A percentile compares a stretch with the other conserved stretches of the same genome.
These are phyloP conservation scores for Colletotrichum graminicola DNA, from an alignment of 2,329 filamentous ascomycete genomes.

Conservation along the genomic window DNA sequence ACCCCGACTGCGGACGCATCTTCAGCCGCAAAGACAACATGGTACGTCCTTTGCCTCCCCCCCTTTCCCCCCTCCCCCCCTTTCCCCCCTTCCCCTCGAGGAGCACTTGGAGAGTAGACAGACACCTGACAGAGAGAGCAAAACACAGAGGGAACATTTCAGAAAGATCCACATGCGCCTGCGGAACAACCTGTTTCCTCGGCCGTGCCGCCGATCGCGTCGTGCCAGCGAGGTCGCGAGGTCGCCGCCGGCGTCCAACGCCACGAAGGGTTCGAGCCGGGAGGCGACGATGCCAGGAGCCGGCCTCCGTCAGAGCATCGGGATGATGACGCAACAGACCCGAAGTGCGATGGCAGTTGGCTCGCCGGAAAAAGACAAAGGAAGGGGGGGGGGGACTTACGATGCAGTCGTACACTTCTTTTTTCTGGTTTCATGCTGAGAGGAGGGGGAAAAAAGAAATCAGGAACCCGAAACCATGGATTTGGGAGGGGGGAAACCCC, in stretches of 20 bases:
- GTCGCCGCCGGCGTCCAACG: not conserved
- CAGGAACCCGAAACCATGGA: not conserved
- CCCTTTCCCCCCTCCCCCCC: not conserved
- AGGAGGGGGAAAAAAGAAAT: not conserved
- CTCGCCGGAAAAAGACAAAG: not conserved
- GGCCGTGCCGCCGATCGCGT: slow-evolving; percentile 17
- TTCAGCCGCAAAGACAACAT: slow-evolving; percentile 34
- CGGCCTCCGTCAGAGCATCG: not conserved
- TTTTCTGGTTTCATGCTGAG: no score
- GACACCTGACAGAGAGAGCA: not conserved
- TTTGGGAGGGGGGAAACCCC: not conserved
- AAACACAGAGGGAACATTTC: slow-evolving; percentile 26
- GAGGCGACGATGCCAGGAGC: not conserved
- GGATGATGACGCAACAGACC: not conserved
- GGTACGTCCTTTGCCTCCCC: not conserved
- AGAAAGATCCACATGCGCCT: slow-evolving; percentile 20
- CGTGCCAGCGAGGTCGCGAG: not conserved
- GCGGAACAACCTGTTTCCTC: slow-evolving; percentile 28
- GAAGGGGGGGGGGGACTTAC: no score
- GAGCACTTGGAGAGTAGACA: not conserved
- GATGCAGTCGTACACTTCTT: not conserved
- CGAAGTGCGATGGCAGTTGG: not conserved
- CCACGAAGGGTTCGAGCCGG: not conserved
- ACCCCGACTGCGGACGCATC: slow-evolving; percentile 24
- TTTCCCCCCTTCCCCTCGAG: not conserved